A percentile compares a stretch with the other conserved stretches of the same genome.
phyloP scores from a whole-genome alignment of 345 rosid genomes.

The Erysimum cheiranthoides region DNA sequence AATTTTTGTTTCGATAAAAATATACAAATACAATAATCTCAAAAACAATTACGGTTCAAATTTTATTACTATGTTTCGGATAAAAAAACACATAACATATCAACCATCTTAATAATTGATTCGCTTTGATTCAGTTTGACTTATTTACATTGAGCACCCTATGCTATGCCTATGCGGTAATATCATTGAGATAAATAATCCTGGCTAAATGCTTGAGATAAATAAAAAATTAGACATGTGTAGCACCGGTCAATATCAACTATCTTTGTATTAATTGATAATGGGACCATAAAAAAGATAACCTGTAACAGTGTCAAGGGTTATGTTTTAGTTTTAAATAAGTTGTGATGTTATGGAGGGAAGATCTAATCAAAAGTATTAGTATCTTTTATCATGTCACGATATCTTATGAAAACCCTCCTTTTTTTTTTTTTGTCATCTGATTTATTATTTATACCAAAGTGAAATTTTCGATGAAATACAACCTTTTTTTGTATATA shows the following conservation, averaged over 20 bases:
- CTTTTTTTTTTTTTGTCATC: too few relatives aligned
- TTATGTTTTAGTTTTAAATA: conserved; percentile 32
- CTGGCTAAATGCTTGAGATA: neutral
- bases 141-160: neutral
- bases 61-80: neutral
- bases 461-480: too few relatives aligned
- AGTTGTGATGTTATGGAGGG: conserved; percentile 14
- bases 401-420: conserved; percentile 28
- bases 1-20: neutral
- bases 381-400: conserved; percentile 19
- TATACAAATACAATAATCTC: neutral
- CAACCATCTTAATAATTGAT: neutral
- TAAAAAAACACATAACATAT: neutral
- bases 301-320: neutral
- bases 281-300: conserved; percentile 7
- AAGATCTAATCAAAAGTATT: conserved; percentile 37
- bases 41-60: neutral
- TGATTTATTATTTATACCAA: too few relatives aligned
- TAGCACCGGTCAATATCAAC: conserved; percentile 27
- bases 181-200: neutral
- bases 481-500: neutral
- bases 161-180: neutral
- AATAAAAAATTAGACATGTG: neutral
- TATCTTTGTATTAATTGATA: conserved; percentile 12
- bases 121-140: neutral